Percentiles rank a stretch among this genome's conserved stretches.
These are phyloP conservation scores for Phaeomoniella chlamydospora DNA, from an alignment of 2,329 filamentous ascomycete genomes.

Conservation along the genomic window DNA sequence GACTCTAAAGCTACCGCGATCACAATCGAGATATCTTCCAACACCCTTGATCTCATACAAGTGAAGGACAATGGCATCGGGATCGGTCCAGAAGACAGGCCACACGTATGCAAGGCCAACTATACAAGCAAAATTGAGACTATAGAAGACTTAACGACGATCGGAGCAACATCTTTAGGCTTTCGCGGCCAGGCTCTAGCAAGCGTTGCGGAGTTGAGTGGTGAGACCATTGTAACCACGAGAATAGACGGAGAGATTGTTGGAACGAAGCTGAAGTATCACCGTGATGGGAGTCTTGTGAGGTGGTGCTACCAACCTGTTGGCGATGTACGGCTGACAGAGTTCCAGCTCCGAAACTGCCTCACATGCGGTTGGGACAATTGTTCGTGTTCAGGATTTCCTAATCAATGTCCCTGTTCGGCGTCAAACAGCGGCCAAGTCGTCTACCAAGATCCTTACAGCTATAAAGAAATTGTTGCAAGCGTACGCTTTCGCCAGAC, in stretches of 20 bases:
- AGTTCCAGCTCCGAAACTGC: slow-evolving; percentile 16
- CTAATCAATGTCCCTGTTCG: slow-evolving; percentile 46
- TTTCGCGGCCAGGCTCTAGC: slow-evolving; percentile 53
- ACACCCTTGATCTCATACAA: slow-evolving; percentile 47
- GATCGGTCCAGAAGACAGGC: slow-evolving; percentile 40
- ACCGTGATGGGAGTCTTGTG: slow-evolving; percentile 31
- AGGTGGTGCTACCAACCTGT: too few species aligned
- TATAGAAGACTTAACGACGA: slow-evolving; percentile 37
- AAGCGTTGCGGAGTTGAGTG: slow-evolving; percentile 44
- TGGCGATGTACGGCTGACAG: too few species aligned
- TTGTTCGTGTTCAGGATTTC: slow-evolving; percentile 40
- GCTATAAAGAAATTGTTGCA: slow-evolving; percentile 40
- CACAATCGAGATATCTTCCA: slow-evolving; percentile 41
- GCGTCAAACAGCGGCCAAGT: slow-evolving; percentile 38
- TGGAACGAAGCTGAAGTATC: slow-evolving; percentile 36
- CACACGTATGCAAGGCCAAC: slow-evolving; percentile 39
- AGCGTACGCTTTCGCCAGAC: slow-evolving; percentile 44
- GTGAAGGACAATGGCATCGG: slow-evolving; percentile 51
- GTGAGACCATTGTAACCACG: slow-evolving; percentile 37
- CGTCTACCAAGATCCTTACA: slow-evolving; percentile 30
- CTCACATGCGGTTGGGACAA: slow-evolving; percentile 47
- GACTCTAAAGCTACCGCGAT: slow-evolving; percentile 46
- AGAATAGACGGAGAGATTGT: slow-evolving; percentile 41
- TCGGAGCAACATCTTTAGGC: slow-evolving; percentile 44
- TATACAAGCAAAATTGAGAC: slow-evolving; percentile 51